Percentiles rank a stretch among this genome's conserved stretches.
Conservation (phyloP, 257 asterid species). For the Asclepias syriaca region DNA sequence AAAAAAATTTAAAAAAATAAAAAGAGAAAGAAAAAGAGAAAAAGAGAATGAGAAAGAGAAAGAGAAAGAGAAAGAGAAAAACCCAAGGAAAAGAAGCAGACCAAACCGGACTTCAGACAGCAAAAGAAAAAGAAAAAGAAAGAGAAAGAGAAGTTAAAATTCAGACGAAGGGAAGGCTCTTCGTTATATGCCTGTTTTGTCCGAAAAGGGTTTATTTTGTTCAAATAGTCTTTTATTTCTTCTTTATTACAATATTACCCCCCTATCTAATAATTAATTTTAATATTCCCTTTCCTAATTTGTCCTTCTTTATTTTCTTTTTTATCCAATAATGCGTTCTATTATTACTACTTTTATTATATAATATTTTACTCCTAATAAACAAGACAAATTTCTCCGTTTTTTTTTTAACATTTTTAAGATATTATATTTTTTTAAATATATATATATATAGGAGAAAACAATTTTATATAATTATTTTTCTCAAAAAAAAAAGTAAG, state of each 20-base stretch:
- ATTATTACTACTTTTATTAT: too few species aligned
- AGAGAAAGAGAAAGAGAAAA: conserved; percentile 7
- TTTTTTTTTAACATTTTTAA: too few species aligned
- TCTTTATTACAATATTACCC: not conserved
- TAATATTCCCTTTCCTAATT: not conserved
- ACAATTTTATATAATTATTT: not conserved
- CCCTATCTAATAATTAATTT: not conserved
- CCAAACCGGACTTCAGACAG: too few species aligned
- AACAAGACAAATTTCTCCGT: too few species aligned
- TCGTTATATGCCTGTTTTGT: conserved; percentile 35
- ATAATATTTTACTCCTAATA: too few species aligned
- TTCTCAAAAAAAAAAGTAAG: not conserved
- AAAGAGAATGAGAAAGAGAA: not conserved
- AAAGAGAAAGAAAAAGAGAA: conserved; percentile 2
- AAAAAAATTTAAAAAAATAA: too few species aligned
- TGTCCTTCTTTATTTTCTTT: too few species aligned
- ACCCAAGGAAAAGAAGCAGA: not conserved
- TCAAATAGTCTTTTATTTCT: conserved; percentile 17
- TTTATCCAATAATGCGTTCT: too few species aligned
- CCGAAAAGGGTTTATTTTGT: conserved; percentile 15
- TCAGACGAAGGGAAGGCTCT: conserved; percentile 14
- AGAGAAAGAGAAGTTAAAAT: conserved; percentile 19
- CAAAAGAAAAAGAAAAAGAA: not conserved
- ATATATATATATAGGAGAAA: too few species aligned
- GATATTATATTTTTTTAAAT: too few species aligned